A percentile compares a stretch with the other conserved stretches of the same genome.
phyloP scores from a whole-genome alignment of 192 early-diverging fungal genomes.

The Coemansia aciculifera region DNA sequence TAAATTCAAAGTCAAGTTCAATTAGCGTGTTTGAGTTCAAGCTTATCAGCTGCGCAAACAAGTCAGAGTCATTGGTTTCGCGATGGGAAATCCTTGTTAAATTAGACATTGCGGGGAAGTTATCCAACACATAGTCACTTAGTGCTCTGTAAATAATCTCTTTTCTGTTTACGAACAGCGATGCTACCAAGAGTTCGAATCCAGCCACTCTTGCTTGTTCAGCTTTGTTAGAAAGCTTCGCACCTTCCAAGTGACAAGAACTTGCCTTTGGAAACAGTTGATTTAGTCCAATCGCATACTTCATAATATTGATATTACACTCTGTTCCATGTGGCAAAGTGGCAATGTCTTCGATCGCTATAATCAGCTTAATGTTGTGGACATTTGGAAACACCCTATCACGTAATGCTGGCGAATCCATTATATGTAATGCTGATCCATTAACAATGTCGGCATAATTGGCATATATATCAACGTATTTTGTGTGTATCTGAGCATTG shows the following conservation, averaged over 20 bases:
- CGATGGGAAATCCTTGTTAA: neutral
- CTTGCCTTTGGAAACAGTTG: neutral
- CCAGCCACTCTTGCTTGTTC: neutral
- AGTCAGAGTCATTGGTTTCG: neutral
- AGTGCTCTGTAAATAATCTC: neutral
- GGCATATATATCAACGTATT: neutral
- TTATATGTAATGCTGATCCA: neutral
- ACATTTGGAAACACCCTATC: neutral
- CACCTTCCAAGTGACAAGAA: neutral
- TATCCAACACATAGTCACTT: neutral
- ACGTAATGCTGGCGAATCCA: neutral
- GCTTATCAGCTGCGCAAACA: neutral
- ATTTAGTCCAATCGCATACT: neutral
- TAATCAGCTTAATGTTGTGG: neutral
- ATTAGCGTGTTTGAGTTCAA: neutral
- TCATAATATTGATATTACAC: neutral
- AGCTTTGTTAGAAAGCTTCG: too few relatives aligned
- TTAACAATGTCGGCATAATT: neutral
- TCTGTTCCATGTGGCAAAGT: neutral
- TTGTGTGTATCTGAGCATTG: neutral
- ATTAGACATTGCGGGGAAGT: neutral
- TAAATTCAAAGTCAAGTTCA: neutral
- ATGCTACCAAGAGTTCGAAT: neutral
- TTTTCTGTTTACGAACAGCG: neutral
- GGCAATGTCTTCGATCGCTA: neutral